Conservation (phyloP, 306 rosid genomes). For the Crotalaria pallida region DNA sequence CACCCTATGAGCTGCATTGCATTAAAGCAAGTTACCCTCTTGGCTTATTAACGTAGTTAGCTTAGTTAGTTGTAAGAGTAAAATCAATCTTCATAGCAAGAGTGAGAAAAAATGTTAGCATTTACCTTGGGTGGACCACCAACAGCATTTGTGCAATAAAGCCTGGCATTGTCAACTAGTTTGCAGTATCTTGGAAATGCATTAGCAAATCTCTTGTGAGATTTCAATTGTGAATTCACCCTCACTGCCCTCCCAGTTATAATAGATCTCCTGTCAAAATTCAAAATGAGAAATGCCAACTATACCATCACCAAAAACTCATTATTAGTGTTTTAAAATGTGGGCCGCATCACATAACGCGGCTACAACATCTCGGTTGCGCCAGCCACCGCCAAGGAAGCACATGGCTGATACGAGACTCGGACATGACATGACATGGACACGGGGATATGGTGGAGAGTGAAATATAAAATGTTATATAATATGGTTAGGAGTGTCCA, state of each 20-base stretch:
- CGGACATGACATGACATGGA: too few relatives aligned
- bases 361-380: too few relatives aligned
- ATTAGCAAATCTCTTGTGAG: slow-evolving; percentile 91
- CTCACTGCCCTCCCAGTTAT: slow-evolving; percentile 81
- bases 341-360: too few relatives aligned
- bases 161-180: slow-evolving; percentile 79
- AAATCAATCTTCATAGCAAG: background rate
- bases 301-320: background rate
- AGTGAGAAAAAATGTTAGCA: background rate
- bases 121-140: slow-evolving; percentile 69
- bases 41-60: background rate
- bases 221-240: slow-evolving; percentile 73
- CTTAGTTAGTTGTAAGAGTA: background rate
- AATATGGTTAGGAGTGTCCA: too few relatives aligned
- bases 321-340: too few relatives aligned
- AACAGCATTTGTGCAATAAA: slow-evolving; percentile 49
- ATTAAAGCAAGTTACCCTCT: slow-evolving; percentile 1
- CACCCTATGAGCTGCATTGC: slow-evolving; percentile 57
- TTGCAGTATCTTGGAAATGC: slow-evolving; percentile 63
- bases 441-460: too few relatives aligned
- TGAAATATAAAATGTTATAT: too few relatives aligned
- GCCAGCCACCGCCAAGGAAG: too few relatives aligned
- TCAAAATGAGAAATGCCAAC: background rate
- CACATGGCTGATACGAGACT: too few relatives aligned
- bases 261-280: slow-evolving; percentile 70